Base-by-base conservation (phyloP, 2,329 filamentous ascomycete genomes). In the Talaromyces pinophilus region DNA sequence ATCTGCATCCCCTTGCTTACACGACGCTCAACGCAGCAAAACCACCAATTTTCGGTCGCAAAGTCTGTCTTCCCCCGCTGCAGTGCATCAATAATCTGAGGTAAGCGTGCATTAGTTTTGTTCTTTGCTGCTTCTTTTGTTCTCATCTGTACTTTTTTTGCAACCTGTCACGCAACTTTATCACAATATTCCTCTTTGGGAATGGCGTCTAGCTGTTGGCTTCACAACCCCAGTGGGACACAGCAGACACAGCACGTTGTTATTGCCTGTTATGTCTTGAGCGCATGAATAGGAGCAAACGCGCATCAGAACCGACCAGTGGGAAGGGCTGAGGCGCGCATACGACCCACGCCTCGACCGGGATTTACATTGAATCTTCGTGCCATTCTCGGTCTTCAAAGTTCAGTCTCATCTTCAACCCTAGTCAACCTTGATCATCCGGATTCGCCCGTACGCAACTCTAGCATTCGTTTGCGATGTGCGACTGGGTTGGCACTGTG, bases 51-150 rank as follows among this genome's bases (percentile, higher is more conserved):
- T 54, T 28, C 61, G 48, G 35, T 48, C 46, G 48, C 60, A 38
- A 11, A 52, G 17, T 46, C 40, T 57, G 15, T 38, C 42, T 38
- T 48, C 17, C 28, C 60, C 60, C 13, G 42, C 25, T 54, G 46
- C 44, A 40, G 40, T 64, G 62, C 62, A 64, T 50, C 52, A 64
- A 64, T 59, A 57, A 22, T 22, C 42, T 46, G n/a, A 64, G 62
- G 62, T 64, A 64, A 64, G 62, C 62, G n/a, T 64, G 40, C 62
- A 64, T 64, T 59, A 59, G 28, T 64, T 19, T 42, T 63, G n/a
- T 59, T 59, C 62, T 64, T 59, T 50, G 35, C 17, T 33, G 25
- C 52, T 64, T 59, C 52, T 48, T 30, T 57, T 35, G n/a, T 33
- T 59, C 59, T 50, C 62, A 35, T 40, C 48, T 42, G 61, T 42